These are phyloP conservation scores for Tritrichomonas musculus DNA, from an alignment of 208 protist genomes.

Conservation along the genomic window DNA sequence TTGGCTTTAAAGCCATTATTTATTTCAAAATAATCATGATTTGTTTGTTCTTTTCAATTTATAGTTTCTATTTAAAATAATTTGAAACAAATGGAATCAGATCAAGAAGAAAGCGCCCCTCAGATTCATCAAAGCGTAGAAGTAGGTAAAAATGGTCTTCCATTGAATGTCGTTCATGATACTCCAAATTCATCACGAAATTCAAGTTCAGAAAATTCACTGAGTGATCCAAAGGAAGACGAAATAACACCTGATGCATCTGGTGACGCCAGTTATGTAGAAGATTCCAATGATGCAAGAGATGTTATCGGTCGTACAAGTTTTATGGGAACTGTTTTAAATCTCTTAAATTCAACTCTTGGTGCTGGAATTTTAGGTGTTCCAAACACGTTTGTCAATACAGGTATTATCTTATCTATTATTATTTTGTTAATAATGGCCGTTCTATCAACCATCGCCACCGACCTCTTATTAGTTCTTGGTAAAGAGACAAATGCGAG, in stretches of 20 bases:
- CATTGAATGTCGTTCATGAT: neutral
- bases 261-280: neutral
- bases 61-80: too few relatives aligned
- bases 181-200: too few relatives aligned
- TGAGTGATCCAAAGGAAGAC: neutral
- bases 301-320: neutral
- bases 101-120: neutral
- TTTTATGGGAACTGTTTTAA: neutral
- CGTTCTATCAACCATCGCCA: neutral
- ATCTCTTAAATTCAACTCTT: neutral
- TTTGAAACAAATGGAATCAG: neutral
- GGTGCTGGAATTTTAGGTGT: constrained; percentile 27
- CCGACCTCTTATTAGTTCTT: neutral
- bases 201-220: neutral
- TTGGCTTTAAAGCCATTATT: too few relatives aligned
- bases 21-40: too few relatives aligned
- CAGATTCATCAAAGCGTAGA: neutral
- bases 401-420: neutral
- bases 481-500: neutral
- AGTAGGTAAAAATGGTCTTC: neutral
- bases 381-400: neutral
- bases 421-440: neutral
- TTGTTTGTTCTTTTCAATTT: too few relatives aligned
- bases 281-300: neutral
- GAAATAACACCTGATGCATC: neutral